Evolutionary conservation across 129 eudicot species (phyloP).

Genomic region (Gnaphalium uliginosum): DNA sequence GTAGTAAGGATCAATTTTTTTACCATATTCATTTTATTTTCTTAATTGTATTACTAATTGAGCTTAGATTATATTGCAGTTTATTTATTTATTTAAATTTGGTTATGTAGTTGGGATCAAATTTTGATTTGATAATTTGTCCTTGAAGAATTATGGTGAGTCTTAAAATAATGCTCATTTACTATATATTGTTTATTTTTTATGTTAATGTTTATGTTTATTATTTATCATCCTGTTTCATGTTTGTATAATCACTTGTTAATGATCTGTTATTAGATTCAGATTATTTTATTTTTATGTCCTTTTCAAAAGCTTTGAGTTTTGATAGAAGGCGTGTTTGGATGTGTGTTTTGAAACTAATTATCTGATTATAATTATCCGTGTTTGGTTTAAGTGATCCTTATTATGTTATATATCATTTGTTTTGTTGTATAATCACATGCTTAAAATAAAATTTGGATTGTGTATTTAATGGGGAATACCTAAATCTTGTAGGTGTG

Average conservation of each 20-base stretch:
- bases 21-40: not conserved
- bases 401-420: not conserved
- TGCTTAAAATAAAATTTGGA: not conserved
- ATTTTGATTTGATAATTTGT: not conserved
- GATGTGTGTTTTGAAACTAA: too few relatives aligned
- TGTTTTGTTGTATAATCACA: not conserved
- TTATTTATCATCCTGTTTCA: not conserved
- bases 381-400: too few relatives aligned
- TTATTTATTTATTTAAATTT: too few relatives aligned
- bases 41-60: not conserved
- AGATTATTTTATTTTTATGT: not conserved
- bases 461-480: not conserved
- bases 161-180: not conserved
- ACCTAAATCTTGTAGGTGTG: constrained; percentile 30
- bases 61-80: too few relatives aligned
- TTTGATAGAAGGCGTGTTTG: too few relatives aligned
- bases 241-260: not conserved
- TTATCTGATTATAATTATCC: too few relatives aligned
- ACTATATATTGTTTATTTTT: too few relatives aligned
- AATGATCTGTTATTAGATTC: not conserved
- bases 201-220: too few relatives aligned
- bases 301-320: too few relatives aligned
- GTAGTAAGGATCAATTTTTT: too few relatives aligned
- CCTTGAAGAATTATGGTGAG: not conserved
- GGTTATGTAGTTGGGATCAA: not conserved